Evolutionary conservation across 1,139 yeast genomes (phyloP), one percentile per base, ranked within the genome.

Genomic region (Zygosaccharomyces pseudobailii): DNA sequence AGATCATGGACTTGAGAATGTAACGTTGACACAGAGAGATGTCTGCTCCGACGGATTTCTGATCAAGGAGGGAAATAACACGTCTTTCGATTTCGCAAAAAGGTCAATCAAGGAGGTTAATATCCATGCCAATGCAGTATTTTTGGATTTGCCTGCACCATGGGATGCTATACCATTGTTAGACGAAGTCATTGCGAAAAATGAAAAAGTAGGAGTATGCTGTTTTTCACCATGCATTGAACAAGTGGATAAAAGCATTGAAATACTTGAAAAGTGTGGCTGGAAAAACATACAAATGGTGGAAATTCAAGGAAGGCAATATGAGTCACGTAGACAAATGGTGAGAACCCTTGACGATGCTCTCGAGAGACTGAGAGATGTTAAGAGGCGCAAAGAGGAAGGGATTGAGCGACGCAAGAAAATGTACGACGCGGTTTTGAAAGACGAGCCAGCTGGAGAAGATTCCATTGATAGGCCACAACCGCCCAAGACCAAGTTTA

Each of bases 221-320:
- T 92, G 97, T 66, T 92, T 92, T 65, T 87, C 96, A 31, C 99
- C 99, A 7, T 94, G 99, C 68, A 87, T 94, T 46, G 99, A 94
- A 68, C 99, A 94, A 70, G 98, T 94, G 3, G 84, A 84, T 49
- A 82, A 86, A 59, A 86, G 97, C 0, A 81, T 92, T 9, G 83
- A 78, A 55, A 84, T 86, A 0, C 71, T 94, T 50, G 82, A 84
- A 55, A 76, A 73, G 31, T 69, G 81, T 43, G 96, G 95, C 0
- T 94, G 97, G 96, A 76, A 78, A n/a, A 78, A 80, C 35, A 82
- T 94, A 30, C 96, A 94, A 66, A 87, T 89, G 90, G 95, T 90
- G 5, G 98, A 92, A 64, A 83, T 90, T 37, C 84, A 86, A 33
- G 87, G 92, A 2, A 80, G 79, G 57, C 78, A 87, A 55, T 92